A percentile compares a stretch with the other conserved stretches of the same genome.
phyloP scores from a whole-genome alignment of 306 rosid species.

The Alnus rubra region DNA sequence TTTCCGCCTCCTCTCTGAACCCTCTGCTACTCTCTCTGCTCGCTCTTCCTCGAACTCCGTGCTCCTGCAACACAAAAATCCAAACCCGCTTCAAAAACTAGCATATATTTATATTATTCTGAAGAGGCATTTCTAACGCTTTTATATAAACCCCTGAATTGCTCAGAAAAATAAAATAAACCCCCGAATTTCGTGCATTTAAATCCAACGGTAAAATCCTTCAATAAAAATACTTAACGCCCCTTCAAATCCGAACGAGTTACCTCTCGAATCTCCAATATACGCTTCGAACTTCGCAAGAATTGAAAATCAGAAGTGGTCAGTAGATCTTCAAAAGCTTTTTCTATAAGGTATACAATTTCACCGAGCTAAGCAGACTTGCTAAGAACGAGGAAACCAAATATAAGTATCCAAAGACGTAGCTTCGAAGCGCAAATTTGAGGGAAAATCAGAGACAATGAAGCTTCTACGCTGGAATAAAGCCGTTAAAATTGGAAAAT shows the following conservation, averaged over 20 bases:
- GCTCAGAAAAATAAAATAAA: background rate
- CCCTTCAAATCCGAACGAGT: constrained; percentile 1
- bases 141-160: background rate
- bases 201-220: constrained; percentile 25
- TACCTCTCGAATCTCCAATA: constrained; percentile 2
- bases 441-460: constrained; percentile 19
- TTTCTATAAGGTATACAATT: background rate
- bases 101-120: constrained; percentile 8
- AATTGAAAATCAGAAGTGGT: background rate
- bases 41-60: constrained; percentile 22
- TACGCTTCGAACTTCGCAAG: constrained; percentile 2
- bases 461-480: constrained; percentile 31
- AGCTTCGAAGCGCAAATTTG: constrained; percentile 32
- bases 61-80: constrained; percentile 20
- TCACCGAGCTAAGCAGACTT: constrained; percentile 8
- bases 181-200: constrained; percentile 22
- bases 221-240: background rate
- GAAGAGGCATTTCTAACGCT: constrained; percentile 10
- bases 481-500: constrained; percentile 3
- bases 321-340: constrained; percentile 13
- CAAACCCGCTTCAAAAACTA: constrained; percentile 7
- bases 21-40: constrained; percentile 3
- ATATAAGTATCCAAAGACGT: background rate
- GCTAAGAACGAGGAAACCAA: background rate
- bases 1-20: constrained; percentile 14